Evolutionary conservation across 768 basidiomycete genomes (phyloP).

Genomic region (Suillus spraguei): DNA sequence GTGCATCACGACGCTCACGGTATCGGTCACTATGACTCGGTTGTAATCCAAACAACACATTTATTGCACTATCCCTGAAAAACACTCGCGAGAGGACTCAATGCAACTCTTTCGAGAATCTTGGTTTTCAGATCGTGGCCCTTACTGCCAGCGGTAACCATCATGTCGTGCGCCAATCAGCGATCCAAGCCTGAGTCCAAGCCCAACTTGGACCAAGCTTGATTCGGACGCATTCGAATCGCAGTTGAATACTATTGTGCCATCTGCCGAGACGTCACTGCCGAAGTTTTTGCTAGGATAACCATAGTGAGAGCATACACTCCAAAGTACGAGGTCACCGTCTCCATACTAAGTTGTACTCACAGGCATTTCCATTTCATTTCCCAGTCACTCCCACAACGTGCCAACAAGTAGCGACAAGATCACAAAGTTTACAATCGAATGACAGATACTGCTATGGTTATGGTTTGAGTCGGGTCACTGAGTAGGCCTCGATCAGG

Average conservation of each 20-base stretch:
- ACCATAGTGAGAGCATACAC: neutral
- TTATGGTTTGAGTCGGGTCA: no score
- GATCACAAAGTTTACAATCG: neutral
- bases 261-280: neutral
- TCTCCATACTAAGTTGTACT: neutral
- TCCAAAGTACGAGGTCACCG: neutral
- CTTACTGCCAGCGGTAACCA: neutral
- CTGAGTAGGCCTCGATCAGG: neutral
- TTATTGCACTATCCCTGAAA: conserved; percentile 1
- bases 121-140: neutral
- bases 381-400: neutral
- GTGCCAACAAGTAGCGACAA: neutral
- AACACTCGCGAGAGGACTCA: no score
- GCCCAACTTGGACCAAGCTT: neutral
- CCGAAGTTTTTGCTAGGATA: neutral
- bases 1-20: neutral
- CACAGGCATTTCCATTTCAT: neutral
- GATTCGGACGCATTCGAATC: neutral
- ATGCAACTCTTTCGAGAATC: neutral
- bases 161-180: neutral
- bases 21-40: neutral
- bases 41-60: neutral
- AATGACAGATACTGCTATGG: neutral
- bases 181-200: neutral
- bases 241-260: neutral